Evolutionary conservation across 495 filamentous ascomycete species (phyloP), one percentile per base, ranked within the genome.

Genomic region (Pseudotulostoma volvatum): DNA sequence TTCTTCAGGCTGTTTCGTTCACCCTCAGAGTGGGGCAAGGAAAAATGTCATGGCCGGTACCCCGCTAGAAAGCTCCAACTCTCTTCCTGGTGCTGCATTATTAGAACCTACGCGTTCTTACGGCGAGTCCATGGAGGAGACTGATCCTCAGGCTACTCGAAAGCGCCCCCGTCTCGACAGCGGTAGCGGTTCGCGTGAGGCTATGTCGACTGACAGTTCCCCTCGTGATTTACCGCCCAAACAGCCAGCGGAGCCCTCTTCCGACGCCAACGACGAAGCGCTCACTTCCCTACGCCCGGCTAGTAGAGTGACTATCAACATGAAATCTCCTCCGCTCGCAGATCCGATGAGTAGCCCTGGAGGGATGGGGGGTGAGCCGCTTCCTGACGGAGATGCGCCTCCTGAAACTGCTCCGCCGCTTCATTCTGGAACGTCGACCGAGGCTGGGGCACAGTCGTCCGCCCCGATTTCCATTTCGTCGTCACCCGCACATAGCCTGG

Each of bases 111-210:
- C 55, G 38, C 52, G 52, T 53, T 38, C 44, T 25, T 39, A 49
- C 41, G 43, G 57, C 47, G 64, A 68, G 55, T 60, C 60, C 48
- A 70, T 73, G 63, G 73, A 76, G 58, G 70, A 74, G 51, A 50
- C 54, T 34, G 59, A 71, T 45, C 56, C 65, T 38, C 63, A 69
- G 37, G 56, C 58, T 36, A 71, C 66, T 43, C 66, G 72, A 50
- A 78, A 78, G 58, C 70, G 74, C 44, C 74, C 70, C 35, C 72
- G 74, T 49, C 65, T 78, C 39, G 72, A 78, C 53, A 71, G 62
- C 53, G 70, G 68, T 44, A 61, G 57, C 45, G 54, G 56, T 41
- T 51, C 57, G 30, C 57, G 56, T 37, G 59, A 62, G 54, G 52
- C 55, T 11, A 60, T 68, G 56, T 68, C 64, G 4, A 48, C 54